Evolutionary conservation across 768 basidiomycete species (phyloP), one percentile per base, ranked within the genome.

Genomic region (Nidula microcarpa): DNA sequence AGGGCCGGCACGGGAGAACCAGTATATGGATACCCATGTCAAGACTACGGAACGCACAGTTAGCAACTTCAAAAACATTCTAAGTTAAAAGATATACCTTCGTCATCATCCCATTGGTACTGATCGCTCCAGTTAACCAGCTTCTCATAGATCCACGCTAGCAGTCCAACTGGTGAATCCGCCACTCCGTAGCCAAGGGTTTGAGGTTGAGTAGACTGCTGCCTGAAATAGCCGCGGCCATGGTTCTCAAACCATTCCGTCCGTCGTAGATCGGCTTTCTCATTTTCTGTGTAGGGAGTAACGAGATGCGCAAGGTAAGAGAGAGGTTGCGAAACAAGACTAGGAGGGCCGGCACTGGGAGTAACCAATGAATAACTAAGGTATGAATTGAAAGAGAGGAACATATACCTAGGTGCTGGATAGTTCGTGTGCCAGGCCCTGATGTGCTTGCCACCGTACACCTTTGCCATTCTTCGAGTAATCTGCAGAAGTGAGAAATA

Each of bases 81-180:
- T 23, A 23, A 23, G 5, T 17, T 9, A 4, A 18, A 36, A 16
- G 18, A 35, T 54, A 4, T 14, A 73, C 81, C 70, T 66, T 83
- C 81, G 30, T 83, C 82, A 49, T 84, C 80, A 9, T 73, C 69
- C 82, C 83, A 85, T 0, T 73, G 72, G 61, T 85, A 84, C 1
- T 61, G 55, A 57, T 84, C 82, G 0, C 76, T 74, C 75, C 76
- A 80, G 33, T 64, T 61, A 23, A 74, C 68, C 11, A 80, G 56
- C 49, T 81, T 79, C 57, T 81, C 79, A 51, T 79, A 81, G 16
- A 82, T 77, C 80, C 79, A 81, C 1, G 73, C 77, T 10, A 82
- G 65, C 16, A 81, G 58, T 1, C 80, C 84, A 3, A 75, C 72
- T 14, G 85, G 85, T 4, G 82, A 84, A 57, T 86, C 85, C 0